Conservation (phyloP, 2,329 filamentous ascomycete genomes). For the Talaromyces verruculosus region DNA sequence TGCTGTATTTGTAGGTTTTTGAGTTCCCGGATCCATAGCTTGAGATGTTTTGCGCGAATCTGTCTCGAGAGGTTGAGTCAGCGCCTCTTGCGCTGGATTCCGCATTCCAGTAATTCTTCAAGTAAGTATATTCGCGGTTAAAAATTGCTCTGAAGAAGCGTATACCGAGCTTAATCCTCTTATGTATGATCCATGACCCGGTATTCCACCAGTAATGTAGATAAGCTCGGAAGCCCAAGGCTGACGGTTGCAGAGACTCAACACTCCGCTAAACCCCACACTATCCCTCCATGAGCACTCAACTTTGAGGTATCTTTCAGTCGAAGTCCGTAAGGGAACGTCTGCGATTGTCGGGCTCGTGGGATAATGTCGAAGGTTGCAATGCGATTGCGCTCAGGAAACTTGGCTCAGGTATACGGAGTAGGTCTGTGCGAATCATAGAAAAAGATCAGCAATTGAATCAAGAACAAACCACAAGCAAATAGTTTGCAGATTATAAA, state of each 20-base stretch:
- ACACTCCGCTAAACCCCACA: neutral
- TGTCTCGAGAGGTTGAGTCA: neutral
- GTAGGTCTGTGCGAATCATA: neutral
- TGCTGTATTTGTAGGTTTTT: conserved; percentile 23
- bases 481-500: neutral
- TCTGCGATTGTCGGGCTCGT: neutral
- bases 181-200: conserved; percentile 4
- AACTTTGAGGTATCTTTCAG: neutral
- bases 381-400: neutral
- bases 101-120: neutral
- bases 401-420: neutral
- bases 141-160: neutral
- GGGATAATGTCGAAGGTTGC: neutral
- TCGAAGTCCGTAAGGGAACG: neutral
- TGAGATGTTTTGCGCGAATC: neutral
- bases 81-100: neutral
- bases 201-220: neutral
- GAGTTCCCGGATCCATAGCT: neutral
- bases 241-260: neutral
- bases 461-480: no score
- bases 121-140: neutral
- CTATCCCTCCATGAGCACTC: neutral
- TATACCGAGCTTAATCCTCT: neutral
- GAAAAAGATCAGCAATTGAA: neutral
- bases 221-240: neutral